Conservation (phyloP, 108 stramenopile genomes). For the Skeletonema menzelii region DNA sequence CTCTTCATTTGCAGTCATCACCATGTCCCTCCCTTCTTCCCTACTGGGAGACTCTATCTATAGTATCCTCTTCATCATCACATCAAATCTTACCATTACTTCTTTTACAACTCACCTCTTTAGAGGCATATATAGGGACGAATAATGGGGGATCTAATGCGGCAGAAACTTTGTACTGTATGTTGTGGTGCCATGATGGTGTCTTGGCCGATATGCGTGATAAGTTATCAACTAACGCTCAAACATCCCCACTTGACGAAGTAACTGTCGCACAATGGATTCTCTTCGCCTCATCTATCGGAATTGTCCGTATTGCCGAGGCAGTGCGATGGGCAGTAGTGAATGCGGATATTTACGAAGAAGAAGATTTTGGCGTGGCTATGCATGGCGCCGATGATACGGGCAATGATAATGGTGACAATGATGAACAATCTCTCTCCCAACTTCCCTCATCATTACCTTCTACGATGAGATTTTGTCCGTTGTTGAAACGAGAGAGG, state of each 20-base stretch:
- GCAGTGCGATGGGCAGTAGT: constrained; percentile 65
- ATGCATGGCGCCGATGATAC: constrained; percentile 7
- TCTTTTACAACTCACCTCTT: constrained; percentile 27
- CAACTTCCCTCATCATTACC: background rate
- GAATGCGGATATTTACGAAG: constrained; percentile 93
- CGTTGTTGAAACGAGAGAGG: constrained; percentile 1
- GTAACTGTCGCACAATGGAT: constrained; percentile 47
- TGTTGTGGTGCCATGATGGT: constrained; percentile 75
- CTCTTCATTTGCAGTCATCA: constrained; percentile 14
- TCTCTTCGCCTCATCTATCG: constrained; percentile 64
- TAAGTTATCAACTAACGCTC: constrained; percentile 15
- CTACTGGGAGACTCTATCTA: constrained; percentile 54
- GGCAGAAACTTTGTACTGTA: constrained; percentile 85
- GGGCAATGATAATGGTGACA: constrained; percentile 1
- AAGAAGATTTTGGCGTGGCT: constrained; percentile 85
- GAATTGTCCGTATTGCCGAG: constrained; percentile 68
- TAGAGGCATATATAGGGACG: constrained; percentile 43
- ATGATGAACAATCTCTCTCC: constrained; percentile 2
- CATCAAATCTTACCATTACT: constrained; percentile 23
- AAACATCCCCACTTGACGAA: background rate
- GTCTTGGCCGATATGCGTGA: constrained; percentile 71
- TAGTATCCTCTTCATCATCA: constrained; percentile 21
- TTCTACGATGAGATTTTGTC: constrained; percentile 22
- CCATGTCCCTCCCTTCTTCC: constrained; percentile 48
- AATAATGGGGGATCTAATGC: constrained; percentile 74